Conservation (phyloP, 2,329 filamentous ascomycete genomes). For the Elsinoe arachidis region DNA sequence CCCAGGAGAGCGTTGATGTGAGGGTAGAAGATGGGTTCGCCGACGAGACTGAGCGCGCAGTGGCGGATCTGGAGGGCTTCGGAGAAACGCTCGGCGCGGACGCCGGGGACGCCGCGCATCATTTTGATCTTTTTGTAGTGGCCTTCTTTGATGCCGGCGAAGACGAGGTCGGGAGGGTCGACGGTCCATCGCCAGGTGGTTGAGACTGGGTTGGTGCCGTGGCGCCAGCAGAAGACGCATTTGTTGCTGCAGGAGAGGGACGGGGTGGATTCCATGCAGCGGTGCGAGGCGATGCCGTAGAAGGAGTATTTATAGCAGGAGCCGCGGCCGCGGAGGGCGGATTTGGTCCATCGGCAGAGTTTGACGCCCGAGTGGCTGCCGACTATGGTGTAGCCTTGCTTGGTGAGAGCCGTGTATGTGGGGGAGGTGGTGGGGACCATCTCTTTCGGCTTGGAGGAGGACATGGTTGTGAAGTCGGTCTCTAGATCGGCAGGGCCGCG, state of each 20-base stretch:
- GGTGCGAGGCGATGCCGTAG: conserved; percentile 91
- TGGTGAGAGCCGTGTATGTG: conserved; percentile 80
- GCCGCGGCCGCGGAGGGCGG: conserved; percentile 80
- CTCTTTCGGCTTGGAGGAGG: conserved; percentile 56
- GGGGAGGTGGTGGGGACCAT: conserved; percentile 92
- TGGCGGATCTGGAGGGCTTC: conserved; percentile 91
- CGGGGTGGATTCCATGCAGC: conserved; percentile 97
- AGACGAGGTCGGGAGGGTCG: conserved; percentile 82
- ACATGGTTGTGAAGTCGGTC: conserved; percentile 72
- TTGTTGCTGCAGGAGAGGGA: conserved; percentile 96
- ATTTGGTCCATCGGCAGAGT: conserved; percentile 98
- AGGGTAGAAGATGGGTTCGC: conserved; percentile 98
- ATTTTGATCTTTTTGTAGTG: conserved; percentile 98
- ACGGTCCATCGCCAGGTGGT: conserved; percentile 97
- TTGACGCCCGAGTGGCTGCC: conserved; percentile 95
- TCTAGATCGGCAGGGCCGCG: conserved; percentile 54
- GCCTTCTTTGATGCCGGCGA: conserved; percentile 77
- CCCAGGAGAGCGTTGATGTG: conserved; percentile 87
- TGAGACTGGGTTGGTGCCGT: conserved; percentile 92
- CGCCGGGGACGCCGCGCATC: conserved; percentile 86
- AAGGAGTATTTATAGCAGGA: conserved; percentile 98
- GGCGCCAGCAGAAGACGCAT: conserved; percentile 97
- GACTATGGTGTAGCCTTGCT: conserved; percentile 93
- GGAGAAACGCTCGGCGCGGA: conserved; percentile 80
- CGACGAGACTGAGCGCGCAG: conserved; percentile 84